phyloP scores from a whole-genome alignment of 257 asterid genomes.

The Petrea volubilis region DNA sequence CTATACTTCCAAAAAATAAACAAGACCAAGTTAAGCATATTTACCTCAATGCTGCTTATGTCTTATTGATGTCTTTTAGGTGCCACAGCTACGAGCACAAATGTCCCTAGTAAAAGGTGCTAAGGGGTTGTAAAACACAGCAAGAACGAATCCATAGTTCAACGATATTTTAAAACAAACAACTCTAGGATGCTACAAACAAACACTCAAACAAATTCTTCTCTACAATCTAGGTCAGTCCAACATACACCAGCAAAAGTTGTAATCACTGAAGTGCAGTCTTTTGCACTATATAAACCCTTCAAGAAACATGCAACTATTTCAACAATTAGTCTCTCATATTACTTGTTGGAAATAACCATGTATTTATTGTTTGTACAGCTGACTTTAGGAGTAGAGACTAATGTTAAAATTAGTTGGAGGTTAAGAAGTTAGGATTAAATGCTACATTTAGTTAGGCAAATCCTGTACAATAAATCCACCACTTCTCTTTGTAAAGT shows the following conservation, averaged over 20 bases:
- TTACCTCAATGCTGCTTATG: neutral
- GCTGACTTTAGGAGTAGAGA: too few relatives aligned
- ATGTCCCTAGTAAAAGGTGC: neutral
- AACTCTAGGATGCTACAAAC: too few relatives aligned
- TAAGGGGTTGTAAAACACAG: neutral
- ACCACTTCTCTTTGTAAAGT: too few relatives aligned
- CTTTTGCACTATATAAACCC: constrained; percentile 29
- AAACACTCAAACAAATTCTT: neutral
- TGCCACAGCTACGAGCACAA: neutral
- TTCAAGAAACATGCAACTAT: constrained; percentile 12
- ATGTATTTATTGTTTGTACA: too few relatives aligned
- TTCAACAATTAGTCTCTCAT: constrained; percentile 1
- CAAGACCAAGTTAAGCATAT: neutral
- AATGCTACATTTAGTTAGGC: too few relatives aligned
- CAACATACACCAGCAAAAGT: neutral
- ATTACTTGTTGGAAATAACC: too few relatives aligned
- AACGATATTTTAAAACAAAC: too few relatives aligned
- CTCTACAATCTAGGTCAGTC: constrained; percentile 2
- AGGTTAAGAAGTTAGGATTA: too few relatives aligned
- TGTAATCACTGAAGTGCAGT: neutral
- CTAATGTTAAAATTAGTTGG: too few relatives aligned
- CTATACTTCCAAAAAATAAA: neutral
- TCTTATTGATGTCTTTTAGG: neutral
- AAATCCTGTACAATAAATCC: too few relatives aligned
- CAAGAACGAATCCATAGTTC: too few relatives aligned